Percentiles rank a stretch among this genome's conserved stretches.
phyloP scores from a whole-genome alignment of 805 yeast species.

The Millerozyma miso region DNA sequence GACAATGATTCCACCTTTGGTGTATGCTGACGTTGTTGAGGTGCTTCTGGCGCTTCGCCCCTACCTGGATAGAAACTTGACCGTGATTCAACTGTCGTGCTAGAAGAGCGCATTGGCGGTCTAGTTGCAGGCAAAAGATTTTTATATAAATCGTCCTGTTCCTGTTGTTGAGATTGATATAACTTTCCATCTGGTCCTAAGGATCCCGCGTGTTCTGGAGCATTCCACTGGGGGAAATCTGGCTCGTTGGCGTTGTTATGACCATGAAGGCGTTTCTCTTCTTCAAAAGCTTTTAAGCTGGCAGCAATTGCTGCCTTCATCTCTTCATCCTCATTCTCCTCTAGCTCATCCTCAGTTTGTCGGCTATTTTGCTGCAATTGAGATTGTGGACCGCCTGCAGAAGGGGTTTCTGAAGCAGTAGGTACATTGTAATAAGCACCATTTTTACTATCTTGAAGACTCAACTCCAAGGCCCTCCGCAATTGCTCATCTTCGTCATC shows the following conservation, averaged over 20 bases:
- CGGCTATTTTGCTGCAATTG: background rate
- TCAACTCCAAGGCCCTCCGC: slow-evolving; percentile 71
- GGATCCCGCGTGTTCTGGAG: background rate
- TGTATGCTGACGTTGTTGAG: background rate
- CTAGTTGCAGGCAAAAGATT: slow-evolving; percentile 18
- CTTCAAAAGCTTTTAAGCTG: slow-evolving; percentile 69
- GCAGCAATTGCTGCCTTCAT: slow-evolving; percentile 94
- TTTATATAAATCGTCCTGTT: slow-evolving; percentile 23
- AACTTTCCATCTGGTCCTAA: background rate
- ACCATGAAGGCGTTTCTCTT: slow-evolving; percentile 9
- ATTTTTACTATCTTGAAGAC: slow-evolving; percentile 53
- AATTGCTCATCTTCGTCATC: slow-evolving; percentile 74
- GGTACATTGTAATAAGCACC: background rate
- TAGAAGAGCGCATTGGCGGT: background rate
- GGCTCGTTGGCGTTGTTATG: background rate
- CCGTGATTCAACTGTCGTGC: background rate
- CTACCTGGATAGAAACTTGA: slow-evolving; percentile 2
- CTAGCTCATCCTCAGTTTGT: slow-evolving; percentile 8
- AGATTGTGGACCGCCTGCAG: background rate
- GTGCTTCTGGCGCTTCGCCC: background rate
- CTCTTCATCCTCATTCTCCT: slow-evolving; percentile 73
- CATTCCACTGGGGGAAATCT: background rate
- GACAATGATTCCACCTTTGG: slow-evolving; percentile 37
- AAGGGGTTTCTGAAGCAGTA: background rate
- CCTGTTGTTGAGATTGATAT: slow-evolving; percentile 9